Evolutionary conservation across 768 basidiomycete genomes (phyloP).

Genomic region (Podaxis rugospora): DNA sequence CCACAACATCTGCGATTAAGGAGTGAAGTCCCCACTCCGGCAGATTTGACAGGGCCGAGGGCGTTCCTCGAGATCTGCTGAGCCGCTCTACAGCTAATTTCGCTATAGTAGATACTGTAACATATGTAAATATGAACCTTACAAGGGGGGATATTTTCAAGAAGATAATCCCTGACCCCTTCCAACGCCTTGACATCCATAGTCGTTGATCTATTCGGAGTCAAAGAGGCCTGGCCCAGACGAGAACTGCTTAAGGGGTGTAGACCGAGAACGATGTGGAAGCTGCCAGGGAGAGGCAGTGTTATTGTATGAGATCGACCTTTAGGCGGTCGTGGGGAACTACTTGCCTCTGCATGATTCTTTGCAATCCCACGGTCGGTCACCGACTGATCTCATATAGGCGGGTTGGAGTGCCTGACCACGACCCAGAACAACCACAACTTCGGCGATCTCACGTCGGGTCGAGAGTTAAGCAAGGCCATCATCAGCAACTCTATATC

Average conservation of each 20-base stretch:
- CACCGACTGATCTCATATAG: no score
- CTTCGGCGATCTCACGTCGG: no score
- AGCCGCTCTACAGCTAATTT: background rate
- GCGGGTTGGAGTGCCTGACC: no score
- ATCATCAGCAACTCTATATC: no score
- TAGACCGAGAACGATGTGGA: no score
- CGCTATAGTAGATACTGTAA: background rate
- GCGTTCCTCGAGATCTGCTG: background rate
- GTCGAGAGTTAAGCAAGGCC: no score
- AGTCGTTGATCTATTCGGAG: background rate
- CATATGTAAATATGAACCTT: background rate
- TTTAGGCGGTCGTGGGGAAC: no score
- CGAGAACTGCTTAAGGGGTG: background rate
- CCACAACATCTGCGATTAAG: background rate
- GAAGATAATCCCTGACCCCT: background rate
- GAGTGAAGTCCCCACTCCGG: background rate
- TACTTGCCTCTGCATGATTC: no score
- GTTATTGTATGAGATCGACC: no score
- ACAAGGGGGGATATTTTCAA: slow-evolving; percentile 2
- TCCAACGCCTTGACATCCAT: background rate
- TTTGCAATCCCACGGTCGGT: no score
- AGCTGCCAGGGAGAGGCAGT: no score
- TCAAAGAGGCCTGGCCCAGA: background rate
- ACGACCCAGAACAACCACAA: no score
- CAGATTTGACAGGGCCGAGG: background rate